Evolutionary conservation across 2,329 filamentous ascomycete species (phyloP).

Genomic region (Calycina herbarum): DNA sequence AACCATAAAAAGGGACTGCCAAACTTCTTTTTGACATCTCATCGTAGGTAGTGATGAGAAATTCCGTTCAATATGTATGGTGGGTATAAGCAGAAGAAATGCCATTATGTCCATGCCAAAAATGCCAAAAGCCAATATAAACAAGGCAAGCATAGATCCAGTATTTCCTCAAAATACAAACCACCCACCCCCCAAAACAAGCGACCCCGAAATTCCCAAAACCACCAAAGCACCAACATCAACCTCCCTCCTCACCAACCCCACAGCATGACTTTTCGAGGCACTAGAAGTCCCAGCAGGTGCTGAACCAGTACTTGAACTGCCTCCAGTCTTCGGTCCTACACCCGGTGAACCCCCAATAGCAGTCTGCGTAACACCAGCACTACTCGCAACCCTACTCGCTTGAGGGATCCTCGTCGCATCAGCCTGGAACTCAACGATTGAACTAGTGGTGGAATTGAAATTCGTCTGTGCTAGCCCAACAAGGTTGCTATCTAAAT

Average conservation of each 20-base stretch:
- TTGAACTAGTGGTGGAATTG: slow-evolving; percentile 35
- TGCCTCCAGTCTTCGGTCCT: neutral
- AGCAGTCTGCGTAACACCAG: slow-evolving; percentile 9
- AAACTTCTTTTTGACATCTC: neutral
- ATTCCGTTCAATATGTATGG: neutral
- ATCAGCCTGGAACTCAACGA: slow-evolving; percentile 27
- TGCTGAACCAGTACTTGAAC: neutral
- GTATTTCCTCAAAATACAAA: slow-evolving; percentile 9
- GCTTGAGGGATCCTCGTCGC: slow-evolving; percentile 25
- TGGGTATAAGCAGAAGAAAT: neutral
- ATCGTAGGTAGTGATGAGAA: neutral
- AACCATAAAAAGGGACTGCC: neutral
- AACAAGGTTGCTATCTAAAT: slow-evolving; percentile 50
- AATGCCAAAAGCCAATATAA: neutral
- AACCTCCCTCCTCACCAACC: neutral
- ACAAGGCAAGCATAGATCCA: neutral
- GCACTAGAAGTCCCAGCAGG: neutral
- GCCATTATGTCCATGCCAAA: neutral
- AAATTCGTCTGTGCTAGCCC: slow-evolving; percentile 50
- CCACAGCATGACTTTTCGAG: neutral
- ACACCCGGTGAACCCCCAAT: slow-evolving; percentile 11
- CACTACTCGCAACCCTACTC: slow-evolving; percentile 22
- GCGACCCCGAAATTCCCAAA: slow-evolving; percentile 7
- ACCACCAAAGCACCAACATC: neutral
- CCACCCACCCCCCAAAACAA: slow-evolving; percentile 9